Evolutionary conservation across 2,329 filamentous ascomycete species (phyloP).

Genomic region (Phyllosticta ampelicida): DNA sequence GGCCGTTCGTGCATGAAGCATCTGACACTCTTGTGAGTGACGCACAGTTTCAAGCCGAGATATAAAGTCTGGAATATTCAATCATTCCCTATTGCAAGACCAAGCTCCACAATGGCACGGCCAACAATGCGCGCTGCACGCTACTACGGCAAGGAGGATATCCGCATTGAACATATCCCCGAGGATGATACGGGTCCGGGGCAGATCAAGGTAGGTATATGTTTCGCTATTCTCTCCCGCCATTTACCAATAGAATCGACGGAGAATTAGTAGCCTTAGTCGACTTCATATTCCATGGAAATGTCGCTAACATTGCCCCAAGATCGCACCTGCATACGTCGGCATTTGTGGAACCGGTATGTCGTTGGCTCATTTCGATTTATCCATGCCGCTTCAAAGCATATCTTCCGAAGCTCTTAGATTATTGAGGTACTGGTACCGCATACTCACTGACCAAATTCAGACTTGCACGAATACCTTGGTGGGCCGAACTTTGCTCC

Average conservation of each 20-base stretch:
- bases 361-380: background rate
- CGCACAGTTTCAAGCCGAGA: background rate
- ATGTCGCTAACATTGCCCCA: background rate
- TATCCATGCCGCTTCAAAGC: background rate
- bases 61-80: background rate
- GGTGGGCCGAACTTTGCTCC: slow-evolving; percentile 40
- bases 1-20: background rate
- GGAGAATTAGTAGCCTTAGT: background rate
- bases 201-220: slow-evolving; percentile 36
- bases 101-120: background rate
- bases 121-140: slow-evolving; percentile 41
- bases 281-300: background rate
- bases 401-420: slow-evolving; percentile 12
- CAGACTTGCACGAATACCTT: slow-evolving; percentile 43
- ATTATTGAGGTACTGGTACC: background rate
- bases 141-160: slow-evolving; percentile 46
- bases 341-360: slow-evolving; percentile 39
- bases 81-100: background rate
- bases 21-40: background rate
- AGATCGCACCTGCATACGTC: slow-evolving; percentile 32
- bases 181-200: slow-evolving; percentile 38
- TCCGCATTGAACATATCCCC: slow-evolving; percentile 43
- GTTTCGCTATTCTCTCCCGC: background rate
- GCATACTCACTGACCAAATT: slow-evolving; percentile 11
- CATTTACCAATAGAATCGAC: background rate